These are phyloP conservation scores for Lentinula edodes DNA, from an alignment of 768 basidiomycete genomes.

Conservation along the genomic window DNA sequence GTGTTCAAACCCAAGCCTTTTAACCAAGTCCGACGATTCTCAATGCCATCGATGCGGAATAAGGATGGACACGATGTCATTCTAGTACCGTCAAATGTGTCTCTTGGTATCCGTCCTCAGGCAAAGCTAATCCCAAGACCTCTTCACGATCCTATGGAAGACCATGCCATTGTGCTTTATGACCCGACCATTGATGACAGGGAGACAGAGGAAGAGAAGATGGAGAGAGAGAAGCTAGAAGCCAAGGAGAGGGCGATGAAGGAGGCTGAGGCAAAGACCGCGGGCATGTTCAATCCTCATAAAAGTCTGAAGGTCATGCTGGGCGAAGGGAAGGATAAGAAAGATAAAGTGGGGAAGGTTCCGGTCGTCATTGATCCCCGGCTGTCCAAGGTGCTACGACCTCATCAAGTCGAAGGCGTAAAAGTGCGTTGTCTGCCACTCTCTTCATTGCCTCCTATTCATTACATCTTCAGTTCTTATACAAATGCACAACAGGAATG, in stretches of 20 bases:
- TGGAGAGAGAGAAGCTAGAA: slow-evolving; percentile 69
- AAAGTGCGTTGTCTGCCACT: slow-evolving; percentile 52
- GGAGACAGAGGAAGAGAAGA: slow-evolving; percentile 84
- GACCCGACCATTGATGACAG: slow-evolving; percentile 94
- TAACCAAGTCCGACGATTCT: slow-evolving; percentile 65
- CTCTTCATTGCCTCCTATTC: slow-evolving; percentile 5
- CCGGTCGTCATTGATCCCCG: slow-evolving; percentile 95
- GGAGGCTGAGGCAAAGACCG: slow-evolving; percentile 65
- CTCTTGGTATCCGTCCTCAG: slow-evolving; percentile 82
- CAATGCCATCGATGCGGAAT: slow-evolving; percentile 75
- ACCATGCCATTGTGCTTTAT: slow-evolving; percentile 95
- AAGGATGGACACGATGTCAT: slow-evolving; percentile 61
- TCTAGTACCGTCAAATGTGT: slow-evolving; percentile 55
- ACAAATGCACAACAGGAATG: slow-evolving; percentile 92
- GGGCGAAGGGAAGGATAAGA: slow-evolving; percentile 67
- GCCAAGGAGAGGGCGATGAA: slow-evolving; percentile 55
- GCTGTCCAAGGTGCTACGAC: slow-evolving; percentile 81
- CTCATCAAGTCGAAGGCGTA: slow-evolving; percentile 98
- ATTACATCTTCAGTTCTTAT: slow-evolving; percentile 67
- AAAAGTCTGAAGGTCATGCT: slow-evolving; percentile 80
- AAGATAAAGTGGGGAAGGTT: slow-evolving; percentile 67
- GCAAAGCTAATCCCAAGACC: slow-evolving; percentile 83
- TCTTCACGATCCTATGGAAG: slow-evolving; percentile 95
- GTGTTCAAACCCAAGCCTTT: slow-evolving; percentile 81
- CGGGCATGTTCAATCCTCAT: slow-evolving; percentile 81